Evolutionary conservation across 441 rosid species (phyloP), one percentile per base, ranked within the genome.

Genomic region (Populus tomentosa): DNA sequence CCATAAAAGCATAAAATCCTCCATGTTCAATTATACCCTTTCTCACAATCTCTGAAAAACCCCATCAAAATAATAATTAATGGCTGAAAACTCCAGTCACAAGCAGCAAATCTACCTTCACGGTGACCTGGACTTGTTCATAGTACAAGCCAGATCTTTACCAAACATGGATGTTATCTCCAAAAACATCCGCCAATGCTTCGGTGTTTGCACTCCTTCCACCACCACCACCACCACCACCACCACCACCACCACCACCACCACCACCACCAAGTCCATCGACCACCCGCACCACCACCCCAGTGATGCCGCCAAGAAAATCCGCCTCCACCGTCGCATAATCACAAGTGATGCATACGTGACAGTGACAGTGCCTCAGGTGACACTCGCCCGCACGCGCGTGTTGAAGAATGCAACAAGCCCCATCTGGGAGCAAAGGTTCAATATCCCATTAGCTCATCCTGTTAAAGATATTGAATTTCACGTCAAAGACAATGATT

Each of bases 301-400:
- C 18, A 9, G 67, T 3, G 73, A 16, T 35, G 18, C 7, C 14
- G 76, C 59, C 72, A 66, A 8, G 20, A 79, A 78, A 64, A 28
- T 76, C 42, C 88, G 21, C 56, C 77, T 42, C 36, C 89, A 82
- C 83, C 78, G 82, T 1, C 86, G 77, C 71, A 86, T 89, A 38
- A 85, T 92, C 85, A 90, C 94, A 78, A 89, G 92, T 76, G 97
- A 92, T 72, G 86, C 97, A 1, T 94, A 92, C 73, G 95, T 88
- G 36, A 89, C 93, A 78, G 94, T 94, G 67, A 80, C 82, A 10
- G 97, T 93, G 40, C 97, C 98, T 0, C 94, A 92, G 42, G 87
- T 94, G 66, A 92, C 93, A 28, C 68, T 92, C 16, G 98, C 97
- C 6, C 85, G 97, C 4, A 92, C 98, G 0, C 85, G 89, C 33